Evolutionary conservation across 2,329 filamentous ascomycete genomes (phyloP), one percentile per base, ranked within the genome.

Genomic region (Phyllosticta citribraziliensis): DNA sequence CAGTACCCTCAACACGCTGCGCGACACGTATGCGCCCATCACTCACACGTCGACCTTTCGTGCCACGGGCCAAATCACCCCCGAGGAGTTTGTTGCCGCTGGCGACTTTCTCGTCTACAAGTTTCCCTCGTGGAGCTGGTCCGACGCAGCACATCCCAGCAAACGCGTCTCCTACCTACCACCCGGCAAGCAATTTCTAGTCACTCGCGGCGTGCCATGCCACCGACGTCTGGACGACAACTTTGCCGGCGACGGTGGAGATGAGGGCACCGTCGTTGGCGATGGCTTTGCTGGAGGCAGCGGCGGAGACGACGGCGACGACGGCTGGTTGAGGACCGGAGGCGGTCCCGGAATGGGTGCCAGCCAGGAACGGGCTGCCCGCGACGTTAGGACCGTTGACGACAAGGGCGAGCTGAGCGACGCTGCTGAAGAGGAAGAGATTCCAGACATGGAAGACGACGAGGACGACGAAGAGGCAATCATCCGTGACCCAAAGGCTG

Each of bases 81-180:
- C 93, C 19, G 93, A 97, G 71, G 94, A 99, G 81, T 99, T 99
- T 75, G 82, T 97, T 57, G 88, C 89, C 3, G 94, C 94, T 3
- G 94, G 94, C 68, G 94, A 99, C 79, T 99, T 97, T 74, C 86
- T 99, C 47, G 92, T 96, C 70, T 96, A 95, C 85, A 97, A 97
- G 80, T 99, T 99, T 77, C 94, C 93, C 9, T 96, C 93, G 62
- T 99, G 94, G 94, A 88, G 90, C 56, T 99, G 94, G 94, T 86
- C 88, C 66, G 90, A 94, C 69, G 92, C 93, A 66, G 89, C 93
- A 60, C 85, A 86, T n/a, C 84, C 87, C 1, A 82, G 84, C 64
- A 89, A 91, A 73, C 88, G 91, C 65, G 89, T 89, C 60, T 79
- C 80, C 66, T 89, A 96, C 72, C 84, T 99, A 3, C 94, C 94